Evolutionary conservation across 2,329 filamentous ascomycete genomes (phyloP).

Genomic region (Aschersonia sp.): DNA sequence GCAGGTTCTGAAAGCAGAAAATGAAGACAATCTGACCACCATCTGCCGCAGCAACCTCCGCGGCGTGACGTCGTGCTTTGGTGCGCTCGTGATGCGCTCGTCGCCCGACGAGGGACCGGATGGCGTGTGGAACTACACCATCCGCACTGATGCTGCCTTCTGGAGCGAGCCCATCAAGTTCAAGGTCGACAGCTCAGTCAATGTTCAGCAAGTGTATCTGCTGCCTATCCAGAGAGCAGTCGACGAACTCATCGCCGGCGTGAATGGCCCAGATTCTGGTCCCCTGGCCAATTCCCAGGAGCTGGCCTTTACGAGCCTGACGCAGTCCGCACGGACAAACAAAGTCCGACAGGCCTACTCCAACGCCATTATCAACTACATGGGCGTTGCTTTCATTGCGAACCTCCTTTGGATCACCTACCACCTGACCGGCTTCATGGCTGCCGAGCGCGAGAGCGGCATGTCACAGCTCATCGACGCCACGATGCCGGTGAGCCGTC

Average conservation of each 20-base stretch:
- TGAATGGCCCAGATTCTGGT: conserved; percentile 27
- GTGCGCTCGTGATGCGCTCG: conserved; percentile 58
- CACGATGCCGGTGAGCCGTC: conserved; percentile 66
- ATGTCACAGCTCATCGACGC: conserved; percentile 82
- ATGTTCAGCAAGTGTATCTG: conserved; percentile 64
- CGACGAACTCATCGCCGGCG: conserved; percentile 52
- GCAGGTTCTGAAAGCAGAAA: conserved; percentile 35
- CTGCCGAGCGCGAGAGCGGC: conserved; percentile 70
- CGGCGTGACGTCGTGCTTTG: conserved; percentile 59
- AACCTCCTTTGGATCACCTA: conserved; percentile 72
- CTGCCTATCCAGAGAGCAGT: conserved; percentile 69
- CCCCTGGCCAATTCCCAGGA: conserved; percentile 34
- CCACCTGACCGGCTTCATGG: conserved; percentile 74
- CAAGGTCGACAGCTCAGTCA: conserved; percentile 46
- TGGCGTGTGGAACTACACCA: conserved; percentile 72
- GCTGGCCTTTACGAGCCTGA: conserved; percentile 64
- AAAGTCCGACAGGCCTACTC: conserved; percentile 58
- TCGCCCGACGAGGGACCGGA: conserved; percentile 57
- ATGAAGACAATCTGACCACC: conserved; percentile 42
- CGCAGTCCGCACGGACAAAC: conserved; percentile 48
- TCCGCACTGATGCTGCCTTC: conserved; percentile 61
- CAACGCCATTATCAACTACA: conserved; percentile 53
- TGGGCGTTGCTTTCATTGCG: conserved; percentile 67
- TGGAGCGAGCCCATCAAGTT: conserved; percentile 41
- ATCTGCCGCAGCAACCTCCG: conserved; percentile 49